Base-by-base conservation (phyloP, 176 grass and related monocot species). In the Carex scoparia region DNA sequence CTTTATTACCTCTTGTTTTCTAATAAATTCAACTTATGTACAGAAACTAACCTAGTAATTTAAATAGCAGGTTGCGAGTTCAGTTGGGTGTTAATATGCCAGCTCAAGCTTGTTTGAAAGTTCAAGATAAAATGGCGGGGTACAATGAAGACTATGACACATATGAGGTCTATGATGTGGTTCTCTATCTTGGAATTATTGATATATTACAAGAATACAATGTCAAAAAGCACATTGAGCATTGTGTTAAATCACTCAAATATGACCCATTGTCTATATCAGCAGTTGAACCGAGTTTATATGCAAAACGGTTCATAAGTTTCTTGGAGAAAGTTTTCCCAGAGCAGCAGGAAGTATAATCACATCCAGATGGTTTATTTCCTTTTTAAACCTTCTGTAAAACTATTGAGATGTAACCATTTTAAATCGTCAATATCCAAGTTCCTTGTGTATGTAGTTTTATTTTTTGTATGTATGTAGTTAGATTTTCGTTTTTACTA, bases 81-180 rank as follows among this genome's bases (percentile, higher is more conserved):
- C 93, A 99, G 84, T 68, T 99, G 85, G 93, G 96, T 55, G 96
- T 99, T 53, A 99, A 95, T 69, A 94, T 99, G 96, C 93, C 96
- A 63, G 93, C 93, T 77, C 93, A 85, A 91, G 96, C 96, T 84
- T 84, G 59, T 18, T 90, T 86, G 84, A 78, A 88, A 84, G 71
- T 69, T 0, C 88, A 92, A 51, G 66, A 86, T 79, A 69, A 42
- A 82, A 79, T 55, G 19, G 66, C 75, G 3, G 88, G 84, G 75
- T 79, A 74, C 70, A 83, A 31, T 55, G 87, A 86, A 89, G 91
- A 83, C 5, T 88, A 70, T 7, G 87, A 89, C 27, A 37, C 44
- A 16, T 38, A 84, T 65, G 93, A 91, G 75, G 93, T 90, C 31
- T 95, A 91, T 58, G 93, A 99, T 78, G 93, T 94, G 49, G 90